Evolutionary conservation across 768 basidiomycete species (phyloP).

Genomic region (Hericium rajendrae): DNA sequence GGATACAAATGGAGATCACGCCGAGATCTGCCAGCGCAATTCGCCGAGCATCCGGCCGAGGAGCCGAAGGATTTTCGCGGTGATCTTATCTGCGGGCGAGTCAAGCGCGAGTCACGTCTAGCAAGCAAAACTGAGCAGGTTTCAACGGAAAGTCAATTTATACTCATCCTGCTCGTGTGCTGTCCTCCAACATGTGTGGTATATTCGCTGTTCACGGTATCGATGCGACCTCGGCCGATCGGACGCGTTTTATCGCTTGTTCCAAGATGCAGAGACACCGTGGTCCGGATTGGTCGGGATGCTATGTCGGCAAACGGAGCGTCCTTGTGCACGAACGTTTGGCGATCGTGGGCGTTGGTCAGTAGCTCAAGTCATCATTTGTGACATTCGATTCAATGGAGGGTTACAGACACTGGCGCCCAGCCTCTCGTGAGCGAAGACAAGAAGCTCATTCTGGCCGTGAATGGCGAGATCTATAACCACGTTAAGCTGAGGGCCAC

Average conservation of each 20-base stretch:
- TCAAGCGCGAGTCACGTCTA: conserved; percentile 9
- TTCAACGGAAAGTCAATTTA: not conserved
- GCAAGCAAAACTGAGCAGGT: not conserved
- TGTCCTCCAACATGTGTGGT: conserved; percentile 64
- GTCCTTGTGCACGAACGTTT: conserved; percentile 93
- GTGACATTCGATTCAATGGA: not conserved
- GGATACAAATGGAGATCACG: too few species aligned
- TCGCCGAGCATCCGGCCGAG: too few species aligned
- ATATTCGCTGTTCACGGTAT: conserved; percentile 82
- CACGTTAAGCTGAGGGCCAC: conserved; percentile 69
- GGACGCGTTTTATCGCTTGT: conserved; percentile 70
- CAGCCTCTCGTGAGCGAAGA: conserved; percentile 89
- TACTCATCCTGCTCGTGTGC: not conserved
- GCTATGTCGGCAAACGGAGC: conserved; percentile 72
- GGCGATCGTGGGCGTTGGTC: conserved; percentile 96
- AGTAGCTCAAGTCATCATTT: conserved; percentile 18
- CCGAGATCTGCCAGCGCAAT: too few species aligned
- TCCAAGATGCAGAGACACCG: conserved; percentile 89
- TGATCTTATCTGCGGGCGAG: not conserved
- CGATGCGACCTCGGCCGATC: conserved; percentile 56
- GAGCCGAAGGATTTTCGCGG: too few species aligned
- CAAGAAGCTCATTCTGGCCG: conserved; percentile 73
- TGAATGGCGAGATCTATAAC: conserved; percentile 99
- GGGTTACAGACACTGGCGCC: conserved; percentile 79
- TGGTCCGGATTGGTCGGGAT: conserved; percentile 98